Percentiles rank a stretch among this genome's conserved stretches.
Conservation (phyloP, 768 basidiomycete species). For the Amanita rubescens region DNA sequence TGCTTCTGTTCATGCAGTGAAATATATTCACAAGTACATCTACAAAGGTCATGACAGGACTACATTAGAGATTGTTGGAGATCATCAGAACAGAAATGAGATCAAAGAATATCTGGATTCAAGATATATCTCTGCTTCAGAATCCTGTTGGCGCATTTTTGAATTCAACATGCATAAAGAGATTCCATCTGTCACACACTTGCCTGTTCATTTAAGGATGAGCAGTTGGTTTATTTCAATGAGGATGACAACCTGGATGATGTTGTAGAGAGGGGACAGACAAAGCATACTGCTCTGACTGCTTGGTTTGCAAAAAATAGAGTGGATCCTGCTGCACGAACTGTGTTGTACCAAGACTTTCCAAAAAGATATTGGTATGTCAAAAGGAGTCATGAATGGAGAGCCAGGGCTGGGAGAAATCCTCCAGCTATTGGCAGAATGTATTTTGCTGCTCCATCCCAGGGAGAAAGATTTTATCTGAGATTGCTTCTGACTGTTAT, state of each 20-base stretch:
- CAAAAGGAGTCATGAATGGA: not conserved
- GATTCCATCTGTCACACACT: constrained; percentile 30
- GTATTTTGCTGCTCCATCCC: not conserved
- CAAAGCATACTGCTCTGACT: constrained; percentile 21
- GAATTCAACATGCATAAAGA: constrained; percentile 26
- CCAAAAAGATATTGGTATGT: not conserved
- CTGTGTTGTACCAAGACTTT: not conserved
- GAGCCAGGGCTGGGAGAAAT: not conserved
- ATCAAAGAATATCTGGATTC: constrained; percentile 26
- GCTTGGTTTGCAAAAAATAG: not conserved
- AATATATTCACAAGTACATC: constrained; percentile 43
- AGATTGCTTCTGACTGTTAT: constrained; percentile 3
- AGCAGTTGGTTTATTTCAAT: constrained; percentile 32
- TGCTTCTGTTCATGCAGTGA: constrained; percentile 28
- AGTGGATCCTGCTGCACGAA: not conserved
- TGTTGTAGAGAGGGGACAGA: constrained; percentile 15
- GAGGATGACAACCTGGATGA: constrained; percentile 19
- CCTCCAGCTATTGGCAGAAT: not conserved
- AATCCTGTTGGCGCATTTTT: constrained; percentile 23
- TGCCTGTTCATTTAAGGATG: constrained; percentile 30
- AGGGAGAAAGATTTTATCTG: constrained; percentile 3
- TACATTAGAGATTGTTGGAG: constrained; percentile 22
- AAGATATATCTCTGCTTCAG: constrained; percentile 27
- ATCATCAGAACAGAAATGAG: constrained; percentile 25
- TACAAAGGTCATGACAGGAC: constrained; percentile 40